These are phyloP conservation scores for Phytophthora hibernalis DNA, from an alignment of 352 stramenopile genomes.

Conservation along the genomic window DNA sequence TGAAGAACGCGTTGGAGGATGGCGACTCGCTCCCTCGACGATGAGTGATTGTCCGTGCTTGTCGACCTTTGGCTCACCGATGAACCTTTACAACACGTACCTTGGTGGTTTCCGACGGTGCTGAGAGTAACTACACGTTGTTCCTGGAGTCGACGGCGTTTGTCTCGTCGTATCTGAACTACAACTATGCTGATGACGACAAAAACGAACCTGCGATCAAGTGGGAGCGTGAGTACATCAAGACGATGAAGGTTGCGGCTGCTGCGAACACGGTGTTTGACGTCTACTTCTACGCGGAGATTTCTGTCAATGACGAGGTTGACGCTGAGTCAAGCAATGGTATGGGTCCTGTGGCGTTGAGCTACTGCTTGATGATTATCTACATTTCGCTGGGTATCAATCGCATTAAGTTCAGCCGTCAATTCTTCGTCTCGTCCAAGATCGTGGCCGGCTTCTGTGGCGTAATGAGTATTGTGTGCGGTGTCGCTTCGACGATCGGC, in stretches of 20 bases:
- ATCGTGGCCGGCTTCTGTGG: slow-evolving; percentile 62
- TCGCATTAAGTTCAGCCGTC: slow-evolving; percentile 51
- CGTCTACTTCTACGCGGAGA: slow-evolving; percentile 68
- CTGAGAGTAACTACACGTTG: slow-evolving; percentile 57
- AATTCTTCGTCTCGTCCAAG: slow-evolving; percentile 69
- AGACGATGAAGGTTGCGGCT: slow-evolving; percentile 55
- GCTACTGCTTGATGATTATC: slow-evolving; percentile 72
- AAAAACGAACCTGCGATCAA: slow-evolving; percentile 55
- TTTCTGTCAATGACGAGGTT: slow-evolving; percentile 68
- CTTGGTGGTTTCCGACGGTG: slow-evolving; percentile 57
- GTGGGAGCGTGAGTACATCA: slow-evolving; percentile 70
- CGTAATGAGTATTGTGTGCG: slow-evolving; percentile 65
- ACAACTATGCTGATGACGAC: slow-evolving; percentile 64
- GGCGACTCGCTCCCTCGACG: slow-evolving; percentile 52
- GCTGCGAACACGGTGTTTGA: slow-evolving; percentile 53
- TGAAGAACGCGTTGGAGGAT: slow-evolving; percentile 42
- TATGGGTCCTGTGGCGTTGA: slow-evolving; percentile 56
- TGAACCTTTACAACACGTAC: slow-evolving; percentile 79
- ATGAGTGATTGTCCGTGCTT: slow-evolving; percentile 75
- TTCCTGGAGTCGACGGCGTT: slow-evolving; percentile 59
- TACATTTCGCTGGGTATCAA: slow-evolving; percentile 77
- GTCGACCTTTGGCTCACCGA: slow-evolving; percentile 64
- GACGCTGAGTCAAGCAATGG: slow-evolving; percentile 57
- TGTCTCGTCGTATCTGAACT: slow-evolving; percentile 63
- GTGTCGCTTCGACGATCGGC: slow-evolving; percentile 64